Evolutionary conservation across 768 basidiomycete species (phyloP), one percentile per base, ranked within the genome.

Genomic region (Boletus coccyginus): DNA sequence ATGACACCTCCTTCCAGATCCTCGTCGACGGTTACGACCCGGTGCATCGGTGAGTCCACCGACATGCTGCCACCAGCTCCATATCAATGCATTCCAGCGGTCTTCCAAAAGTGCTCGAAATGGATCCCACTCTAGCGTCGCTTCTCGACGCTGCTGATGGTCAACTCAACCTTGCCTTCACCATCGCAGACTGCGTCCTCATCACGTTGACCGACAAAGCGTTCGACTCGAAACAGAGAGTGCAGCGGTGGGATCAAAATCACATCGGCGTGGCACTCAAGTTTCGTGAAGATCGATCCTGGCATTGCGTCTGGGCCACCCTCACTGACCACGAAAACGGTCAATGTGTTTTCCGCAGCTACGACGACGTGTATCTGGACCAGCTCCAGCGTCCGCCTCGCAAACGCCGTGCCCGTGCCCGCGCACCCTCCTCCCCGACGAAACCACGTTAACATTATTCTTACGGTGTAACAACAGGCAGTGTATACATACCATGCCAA

Each of bases 251-350:
- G 73, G 62, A 68, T 39, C 68, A 76, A 53, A 69, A 71, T 55
- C 73, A 74, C 53, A 66, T 61, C 17, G 73, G 66, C 10, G 70
- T 86, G 21, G 84, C 81, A 21, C 71, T 86, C 70, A 84, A 83
- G 59, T 84, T 84, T 56, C 66, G 72, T 41, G 78, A 75, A 67
- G 70, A 75, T 38, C 59, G 41, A 40, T 66, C 65, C n/a, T 87
- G 85, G 85, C 82, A 84, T 55, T 85, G 83, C 67, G 77, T 87
- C 36, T 87, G 82, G 83, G 84, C 83, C n/a, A 77, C 76, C 29
- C 74, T 85, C 56, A 73, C 77, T 24, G 84, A 86, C 58, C 74
- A 78, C 56, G 78, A 83, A 63, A 66, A 71, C 32, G 76, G 75
- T 33, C 67, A 55, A 33, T 82, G 80, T 61, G 63, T 78, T 32